A percentile compares a stretch with the other conserved stretches of the same genome.
phyloP scores from a whole-genome alignment of 2,329 filamentous ascomycete genomes.

The Aureobasidium sp. region DNA sequence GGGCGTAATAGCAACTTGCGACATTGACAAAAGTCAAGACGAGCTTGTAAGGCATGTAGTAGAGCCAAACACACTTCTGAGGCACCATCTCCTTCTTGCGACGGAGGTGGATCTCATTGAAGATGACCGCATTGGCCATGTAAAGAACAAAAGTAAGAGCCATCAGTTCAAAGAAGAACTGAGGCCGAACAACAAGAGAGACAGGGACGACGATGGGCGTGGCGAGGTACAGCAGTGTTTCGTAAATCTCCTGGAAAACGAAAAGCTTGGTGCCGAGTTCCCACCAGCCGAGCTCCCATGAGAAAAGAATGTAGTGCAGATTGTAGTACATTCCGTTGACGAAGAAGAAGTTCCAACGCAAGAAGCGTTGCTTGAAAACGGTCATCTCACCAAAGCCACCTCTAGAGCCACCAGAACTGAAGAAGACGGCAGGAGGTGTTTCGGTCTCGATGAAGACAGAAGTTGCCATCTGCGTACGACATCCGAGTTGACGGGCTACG shows the following conservation, averaged over 20 bases:
- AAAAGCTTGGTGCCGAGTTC: conserved; percentile 43
- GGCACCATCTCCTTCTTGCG: conserved; percentile 39
- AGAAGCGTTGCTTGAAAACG: conserved; percentile 45
- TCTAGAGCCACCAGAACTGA: conserved; percentile 33
- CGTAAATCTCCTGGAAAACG: conserved; percentile 37
- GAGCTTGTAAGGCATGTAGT: conserved; percentile 43
- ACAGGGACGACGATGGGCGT: conserved; percentile 43
- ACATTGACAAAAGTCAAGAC: conserved; percentile 42
- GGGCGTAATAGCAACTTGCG: conserved; percentile 24
- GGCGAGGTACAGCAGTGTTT: conserved; percentile 41
- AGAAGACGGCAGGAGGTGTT: conserved; percentile 41
- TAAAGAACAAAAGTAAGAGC: conserved; percentile 37
- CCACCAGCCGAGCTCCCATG: conserved; percentile 44
- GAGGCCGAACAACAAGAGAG: conserved; percentile 35
- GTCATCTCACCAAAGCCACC: conserved; percentile 50
- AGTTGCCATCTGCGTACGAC: conserved; percentile 44
- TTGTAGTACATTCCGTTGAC: conserved; percentile 45
- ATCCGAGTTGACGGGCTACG: conserved; percentile 39
- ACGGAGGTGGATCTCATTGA: conserved; percentile 45
- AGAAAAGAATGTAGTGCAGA: conserved; percentile 40
- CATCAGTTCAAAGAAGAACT: conserved; percentile 36
- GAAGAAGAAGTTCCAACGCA: conserved; percentile 49
- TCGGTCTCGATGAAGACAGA: conserved; percentile 47
- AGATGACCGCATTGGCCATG: conserved; percentile 38
- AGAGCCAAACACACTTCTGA: conserved; percentile 34